Conservation (phyloP, 192 early-diverging fungal species). For the Coemansia sp. region DNA sequence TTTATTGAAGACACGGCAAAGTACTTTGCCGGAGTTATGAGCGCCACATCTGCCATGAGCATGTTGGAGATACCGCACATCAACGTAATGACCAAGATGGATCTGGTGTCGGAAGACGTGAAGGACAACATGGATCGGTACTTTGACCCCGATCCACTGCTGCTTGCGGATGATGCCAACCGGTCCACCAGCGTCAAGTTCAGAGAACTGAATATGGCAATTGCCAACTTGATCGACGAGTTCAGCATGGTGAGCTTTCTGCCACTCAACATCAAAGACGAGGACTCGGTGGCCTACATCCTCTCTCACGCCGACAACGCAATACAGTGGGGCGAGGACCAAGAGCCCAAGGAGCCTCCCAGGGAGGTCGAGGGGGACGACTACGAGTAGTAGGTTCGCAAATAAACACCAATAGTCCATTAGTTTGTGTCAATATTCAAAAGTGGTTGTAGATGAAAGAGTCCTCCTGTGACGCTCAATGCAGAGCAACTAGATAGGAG, state of each 20-base stretch:
- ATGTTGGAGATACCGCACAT: conserved; percentile 98
- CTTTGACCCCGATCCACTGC: conserved; percentile 87
- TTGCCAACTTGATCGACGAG: conserved; percentile 92
- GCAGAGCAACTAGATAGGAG: conserved; percentile 19
- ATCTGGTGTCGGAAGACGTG: conserved; percentile 72
- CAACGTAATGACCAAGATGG: conserved; percentile 98
- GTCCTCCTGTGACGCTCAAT: background rate
- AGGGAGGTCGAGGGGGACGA: conserved; percentile 27
- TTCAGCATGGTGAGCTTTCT: conserved; percentile 97
- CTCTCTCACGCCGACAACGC: conserved; percentile 92
- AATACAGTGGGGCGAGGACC: conserved; percentile 96
- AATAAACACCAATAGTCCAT: background rate
- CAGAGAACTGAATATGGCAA: conserved; percentile 83
- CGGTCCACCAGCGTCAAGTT: conserved; percentile 72
- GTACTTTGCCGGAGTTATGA: conserved; percentile 96
- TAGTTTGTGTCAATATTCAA: background rate
- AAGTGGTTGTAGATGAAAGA: background rate
- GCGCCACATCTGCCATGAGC: conserved; percentile 94
- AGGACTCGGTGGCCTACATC: conserved; percentile 87
- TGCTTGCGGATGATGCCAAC: conserved; percentile 85
- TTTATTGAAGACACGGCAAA: conserved; percentile 96
- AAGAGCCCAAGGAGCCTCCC: conserved; percentile 87
- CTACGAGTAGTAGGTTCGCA: conserved; percentile 14
- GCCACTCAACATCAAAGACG: conserved; percentile 91
- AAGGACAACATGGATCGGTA: conserved; percentile 74